Evolutionary conservation across 1,139 yeast species (phyloP).

Genomic region (Wickerhamomyces sp.): DNA sequence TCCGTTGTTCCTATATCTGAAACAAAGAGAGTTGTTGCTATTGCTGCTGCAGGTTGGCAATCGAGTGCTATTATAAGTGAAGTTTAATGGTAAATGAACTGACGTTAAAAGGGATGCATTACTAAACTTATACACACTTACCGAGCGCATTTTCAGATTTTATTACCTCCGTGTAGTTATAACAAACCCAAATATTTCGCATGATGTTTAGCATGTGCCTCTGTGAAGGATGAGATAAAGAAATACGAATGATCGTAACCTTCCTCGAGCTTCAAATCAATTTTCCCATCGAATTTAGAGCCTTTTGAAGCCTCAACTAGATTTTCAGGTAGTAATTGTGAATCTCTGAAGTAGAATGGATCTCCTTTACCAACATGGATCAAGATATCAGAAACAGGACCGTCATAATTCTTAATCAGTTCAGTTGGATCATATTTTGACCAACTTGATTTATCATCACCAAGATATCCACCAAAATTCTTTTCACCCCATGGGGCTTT

Average conservation of each 20-base stretch:
- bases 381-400: conserved; percentile 44
- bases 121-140: no score
- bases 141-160: not conserved
- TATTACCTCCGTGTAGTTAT: conserved; percentile 9
- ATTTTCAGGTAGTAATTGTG: conserved; percentile 74
- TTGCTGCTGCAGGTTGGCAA: conserved; percentile 82
- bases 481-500: conserved; percentile 83
- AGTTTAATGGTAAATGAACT: not conserved
- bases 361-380: conserved; percentile 84
- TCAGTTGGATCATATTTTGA: conserved; percentile 73
- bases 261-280: conserved; percentile 60
- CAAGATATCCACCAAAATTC: conserved; percentile 75
- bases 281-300: conserved; percentile 55
- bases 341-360: conserved; percentile 54
- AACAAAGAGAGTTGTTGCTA: conserved; percentile 41
- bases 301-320: conserved; percentile 59
- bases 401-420: conserved; percentile 49
- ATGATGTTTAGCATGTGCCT: conserved; percentile 82
- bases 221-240: conserved; percentile 76
- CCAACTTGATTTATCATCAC: conserved; percentile 56
- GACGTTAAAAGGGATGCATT: not conserved
- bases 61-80: conserved; percentile 48
- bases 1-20: conserved; percentile 28
- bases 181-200: conserved; percentile 66
- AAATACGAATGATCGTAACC: conserved; percentile 92